These are phyloP conservation scores for Penicillium roqueforti DNA, from an alignment of 495 filamentous ascomycete genomes.

Conservation along the genomic window DNA sequence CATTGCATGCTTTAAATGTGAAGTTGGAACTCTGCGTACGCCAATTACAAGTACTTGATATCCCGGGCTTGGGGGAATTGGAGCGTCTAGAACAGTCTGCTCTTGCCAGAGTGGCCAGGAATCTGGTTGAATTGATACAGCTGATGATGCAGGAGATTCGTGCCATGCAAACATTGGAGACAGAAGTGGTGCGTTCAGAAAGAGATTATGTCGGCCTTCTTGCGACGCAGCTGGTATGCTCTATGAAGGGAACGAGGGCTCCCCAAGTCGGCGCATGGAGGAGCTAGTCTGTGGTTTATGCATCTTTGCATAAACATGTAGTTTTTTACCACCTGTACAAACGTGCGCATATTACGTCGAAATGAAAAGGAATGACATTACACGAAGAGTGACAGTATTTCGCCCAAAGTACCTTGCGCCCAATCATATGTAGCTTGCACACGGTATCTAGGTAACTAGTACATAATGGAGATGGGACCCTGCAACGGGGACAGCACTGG, in stretches of 20 bases:
- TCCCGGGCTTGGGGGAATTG: slow-evolving; percentile 34
- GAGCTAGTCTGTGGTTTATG: neutral
- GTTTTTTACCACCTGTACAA: neutral
- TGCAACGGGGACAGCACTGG: too few species aligned
- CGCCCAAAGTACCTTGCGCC: neutral
- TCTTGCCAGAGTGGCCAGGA: slow-evolving; percentile 28
- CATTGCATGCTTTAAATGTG: slow-evolving; percentile 31
- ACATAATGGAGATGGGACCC: too few species aligned
- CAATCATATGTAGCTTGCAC: too few species aligned
- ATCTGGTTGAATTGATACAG: slow-evolving; percentile 31
- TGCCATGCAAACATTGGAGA: slow-evolving; percentile 39
- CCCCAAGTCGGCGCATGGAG: slow-evolving; percentile 24
- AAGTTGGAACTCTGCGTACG: slow-evolving; percentile 41
- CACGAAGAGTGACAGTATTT: neutral
- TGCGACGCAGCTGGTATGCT: slow-evolving; percentile 26
- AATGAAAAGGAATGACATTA: neutral
- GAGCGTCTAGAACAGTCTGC: slow-evolving; percentile 32
- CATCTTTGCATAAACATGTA: neutral
- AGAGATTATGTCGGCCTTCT: slow-evolving; percentile 32
- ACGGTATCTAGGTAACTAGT: too few species aligned
- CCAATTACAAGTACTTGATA: slow-evolving; percentile 36
- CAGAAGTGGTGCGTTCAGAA: slow-evolving; percentile 38
- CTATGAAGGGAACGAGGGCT: slow-evolving; percentile 7
- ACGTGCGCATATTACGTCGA: neutral
- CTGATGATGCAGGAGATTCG: slow-evolving; percentile 44